Base-by-base conservation (phyloP, 352 stramenopile species). In the Pilasporangium apinafurcum region DNA sequence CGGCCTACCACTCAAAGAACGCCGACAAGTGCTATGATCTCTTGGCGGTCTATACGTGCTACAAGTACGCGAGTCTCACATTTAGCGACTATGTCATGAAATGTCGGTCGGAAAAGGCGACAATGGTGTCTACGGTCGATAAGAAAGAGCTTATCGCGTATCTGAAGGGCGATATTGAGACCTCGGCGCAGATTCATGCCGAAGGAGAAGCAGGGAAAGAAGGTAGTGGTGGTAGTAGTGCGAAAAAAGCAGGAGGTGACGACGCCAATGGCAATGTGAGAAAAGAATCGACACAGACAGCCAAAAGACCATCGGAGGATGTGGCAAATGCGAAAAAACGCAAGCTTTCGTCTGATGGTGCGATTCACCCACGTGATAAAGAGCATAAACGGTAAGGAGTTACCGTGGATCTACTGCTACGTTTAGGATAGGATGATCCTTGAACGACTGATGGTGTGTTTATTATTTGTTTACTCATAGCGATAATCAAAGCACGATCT, bases 31-130 rank as follows among this genome's bases (percentile, higher is more conserved):
- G 66, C 44, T 94, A 94, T 58, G 82, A 94, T 47, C 53, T 90
- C 28, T 53, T 91, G 28, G 79, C 82, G 18, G 78, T 92, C 17
- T 80, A 61, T 56, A 89, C 77, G 48, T 94, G 82, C 62, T 88
- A 78, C 63, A 72, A 83, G 56, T 66, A 91, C 58, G 70, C 68
- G 8, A 48, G 48, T 20, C 56, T 94, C 31, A 71, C 59, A 36
- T 94, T 94, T 45, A 75, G 77, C 30, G 82, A 92, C 49, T 94
- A 94, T 37, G 77, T 94, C 24, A 71, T 79, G n/a, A 84, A 89
- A 53, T 92, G 79, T 41, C 72, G 82, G 21, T 50, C 69, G 5
- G 77, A 86, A 18, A 88, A 89, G 51, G 79, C 77, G 4, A 73
- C 63, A 20, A 87, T 89, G 65, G 69, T 94, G 9, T 92, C 82